Evolutionary conservation across 495 filamentous ascomycete species (phyloP).

Genomic region (Trichodelitschia bisporula): DNA sequence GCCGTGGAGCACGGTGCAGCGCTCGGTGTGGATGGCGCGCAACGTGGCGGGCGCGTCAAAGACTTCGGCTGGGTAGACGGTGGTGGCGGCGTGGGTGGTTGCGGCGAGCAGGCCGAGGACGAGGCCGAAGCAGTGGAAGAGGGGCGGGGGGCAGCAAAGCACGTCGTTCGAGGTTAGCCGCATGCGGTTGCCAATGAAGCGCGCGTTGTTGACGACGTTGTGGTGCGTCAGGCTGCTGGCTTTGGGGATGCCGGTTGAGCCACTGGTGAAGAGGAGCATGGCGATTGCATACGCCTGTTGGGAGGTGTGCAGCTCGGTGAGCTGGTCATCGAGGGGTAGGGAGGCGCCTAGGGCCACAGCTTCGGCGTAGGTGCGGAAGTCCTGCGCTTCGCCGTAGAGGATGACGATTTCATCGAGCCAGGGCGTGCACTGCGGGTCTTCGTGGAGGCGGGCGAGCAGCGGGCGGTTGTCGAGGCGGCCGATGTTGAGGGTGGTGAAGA

Average conservation of each 20-base stretch:
- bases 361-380: slow-evolving; percentile 27
- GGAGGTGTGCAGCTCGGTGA: too few species aligned
- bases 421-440: slow-evolving; percentile 12
- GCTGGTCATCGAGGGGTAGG: slow-evolving; percentile 13
- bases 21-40: slow-evolving; percentile 32
- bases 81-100: slow-evolving; percentile 39
- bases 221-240: slow-evolving; percentile 46
- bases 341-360: slow-evolving; percentile 18
- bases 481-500: slow-evolving; percentile 39
- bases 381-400: slow-evolving; percentile 23
- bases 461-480: slow-evolving; percentile 28
- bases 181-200: slow-evolving; percentile 47
- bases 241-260: slow-evolving; percentile 45
- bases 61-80: slow-evolving; percentile 37
- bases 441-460: slow-evolving; percentile 25
- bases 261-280: slow-evolving; percentile 48
- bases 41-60: slow-evolving; percentile 35
- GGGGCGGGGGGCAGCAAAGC: slow-evolving; percentile 43
- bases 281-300: slow-evolving; percentile 31
- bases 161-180: slow-evolving; percentile 31
- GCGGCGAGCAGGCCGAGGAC: slow-evolving; percentile 43
- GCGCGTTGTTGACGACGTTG: slow-evolving; percentile 45
- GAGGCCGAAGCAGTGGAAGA: slow-evolving; percentile 55
- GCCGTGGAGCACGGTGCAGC: slow-evolving; percentile 44
- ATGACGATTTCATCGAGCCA: slow-evolving; percentile 23